Base-by-base conservation (phyloP, 2,329 filamentous ascomycete genomes). In the Hymenoscyphus salicellus region DNA sequence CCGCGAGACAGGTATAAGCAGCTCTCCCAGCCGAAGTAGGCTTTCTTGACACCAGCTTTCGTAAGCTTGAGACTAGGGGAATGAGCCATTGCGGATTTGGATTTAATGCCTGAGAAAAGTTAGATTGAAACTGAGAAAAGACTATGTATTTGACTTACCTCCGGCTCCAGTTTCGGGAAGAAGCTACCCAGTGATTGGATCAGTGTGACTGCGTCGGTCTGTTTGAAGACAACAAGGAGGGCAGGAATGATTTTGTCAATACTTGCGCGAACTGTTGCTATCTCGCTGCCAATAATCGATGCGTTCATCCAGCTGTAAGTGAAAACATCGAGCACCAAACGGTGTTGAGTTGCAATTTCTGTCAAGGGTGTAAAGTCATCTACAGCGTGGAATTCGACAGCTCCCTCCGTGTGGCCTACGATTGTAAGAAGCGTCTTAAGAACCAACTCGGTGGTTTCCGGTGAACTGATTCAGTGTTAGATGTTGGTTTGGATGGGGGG, bases 141-240 rank as follows among this genome's bases (percentile, higher is more conserved):
- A 28, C 26, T 8, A 30, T 33, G 43, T 46, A 23, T 28, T 49
- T 6, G 23, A 75, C 79, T 71, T 75, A 86, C 85, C 66, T 78
- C 75, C 14, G 79, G 75, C 26, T 82, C 77, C 10, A 85, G 76
- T 58, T 80, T 81, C 5, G 81, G 78, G 2, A 89, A 73, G 55
- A 86, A 77, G 55, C 77, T 77, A 17, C 80, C 82, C n/a, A 87
- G 70, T 70, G 88, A 88, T 46, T 78, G 78, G 2, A 89, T 76
- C 3, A 89, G 77, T 0, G 84, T 88, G 3, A 86, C 83, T 4
- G 80, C 84, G 71, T 89, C 85, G 10, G 86, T 88, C 11, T 81
- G 82, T 43, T 79, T 82, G 71, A 87, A 89, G 0, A 81, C 81
- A 7, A 81, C 77, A 6, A 83, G 78, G 2, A 89, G 78, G 8